Evolutionary conservation across 352 stramenopile genomes (phyloP), one percentile per base, ranked within the genome.

Genomic region (Pythium rhizo-oryzae): DNA sequence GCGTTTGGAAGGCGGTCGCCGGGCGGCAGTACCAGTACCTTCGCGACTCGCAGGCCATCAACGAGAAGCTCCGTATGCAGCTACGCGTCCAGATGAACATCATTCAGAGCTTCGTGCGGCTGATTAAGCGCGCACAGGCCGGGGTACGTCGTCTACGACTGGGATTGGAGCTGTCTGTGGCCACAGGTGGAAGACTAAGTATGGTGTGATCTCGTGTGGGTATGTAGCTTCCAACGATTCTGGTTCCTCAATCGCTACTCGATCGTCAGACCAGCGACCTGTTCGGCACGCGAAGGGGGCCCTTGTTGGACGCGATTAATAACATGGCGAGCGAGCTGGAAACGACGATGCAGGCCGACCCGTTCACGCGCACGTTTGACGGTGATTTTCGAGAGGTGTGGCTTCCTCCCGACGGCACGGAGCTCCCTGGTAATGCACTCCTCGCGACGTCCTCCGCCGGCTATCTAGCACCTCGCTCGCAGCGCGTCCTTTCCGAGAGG

Each of bases 21-120:
- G 49, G 24, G 7, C 59, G 59, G 0, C 59, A 65, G 59, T 65
- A 65, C 33, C 47, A 65, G 30, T 65, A 58, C 47, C n/a, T 65
- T 25, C 59, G 59, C 21, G 59, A 65, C 24, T 33, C 59, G 6
- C 59, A 58, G 19, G 15, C 37, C 9, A 33, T 50, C 18, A 65
- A 65, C n/a, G n/a, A 58, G 19, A 56, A 41, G 11, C 59, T 65
- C 2, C 59, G 59, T 33, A 24, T 37, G 19, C 46, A 65, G 47
- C 37, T 65, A 2, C 44, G 28, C 24, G 23, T 15, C 12, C 59
- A 65, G 28, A 35, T 58, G 28, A 56, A 58, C 37, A 9, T 65
- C 19, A 25, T 58, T 21, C 43, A 58, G 47, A 58, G 35, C 19
- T 51, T 65, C 18, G 28, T 51, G 13, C 59, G 59, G 11, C 59